phyloP scores from a whole-genome alignment of 768 basidiomycete species.

The Termitomyces sp. region DNA sequence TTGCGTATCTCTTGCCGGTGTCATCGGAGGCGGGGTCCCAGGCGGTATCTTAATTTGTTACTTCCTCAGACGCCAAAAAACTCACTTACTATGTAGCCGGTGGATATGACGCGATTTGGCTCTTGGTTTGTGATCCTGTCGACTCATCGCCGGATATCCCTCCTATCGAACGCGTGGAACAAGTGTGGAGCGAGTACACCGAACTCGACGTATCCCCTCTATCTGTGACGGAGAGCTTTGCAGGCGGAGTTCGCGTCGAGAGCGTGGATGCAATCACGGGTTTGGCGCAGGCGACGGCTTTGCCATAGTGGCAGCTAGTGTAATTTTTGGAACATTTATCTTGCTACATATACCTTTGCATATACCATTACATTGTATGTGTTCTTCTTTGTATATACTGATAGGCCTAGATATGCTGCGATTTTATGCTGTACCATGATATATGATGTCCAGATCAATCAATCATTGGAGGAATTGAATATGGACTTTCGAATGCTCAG shows the following conservation, averaged over 20 bases:
- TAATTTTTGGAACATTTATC: neutral
- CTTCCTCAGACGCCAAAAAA: neutral
- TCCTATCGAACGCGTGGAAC: slow-evolving; percentile 60
- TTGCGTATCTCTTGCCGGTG: slow-evolving; percentile 74
- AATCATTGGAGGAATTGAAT: neutral
- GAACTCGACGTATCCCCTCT: slow-evolving; percentile 69
- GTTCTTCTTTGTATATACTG: neutral
- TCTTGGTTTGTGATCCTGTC: slow-evolving; percentile 71
- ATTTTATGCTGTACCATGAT: neutral
- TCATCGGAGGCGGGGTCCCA: slow-evolving; percentile 93
- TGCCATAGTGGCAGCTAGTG: neutral
- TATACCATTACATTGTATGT: neutral
- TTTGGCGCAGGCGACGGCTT: slow-evolving; percentile 32
- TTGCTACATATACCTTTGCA: slow-evolving; percentile 2
- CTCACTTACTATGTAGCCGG: slow-evolving; percentile 58
- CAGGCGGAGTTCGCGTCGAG: slow-evolving; percentile 65
- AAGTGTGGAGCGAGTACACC: slow-evolving; percentile 61
- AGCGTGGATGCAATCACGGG: slow-evolving; percentile 52
- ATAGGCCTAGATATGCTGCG: neutral
- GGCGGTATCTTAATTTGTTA: slow-evolving; percentile 60
- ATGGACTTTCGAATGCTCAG: neutral
- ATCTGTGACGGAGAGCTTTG: slow-evolving; percentile 64
- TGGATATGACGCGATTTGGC: slow-evolving; percentile 96
- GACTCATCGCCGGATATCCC: slow-evolving; percentile 39
- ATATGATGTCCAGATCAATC: neutral